These are phyloP conservation scores for Echium plantagineum DNA, from an alignment of 257 asterid species.

Conservation along the genomic window DNA sequence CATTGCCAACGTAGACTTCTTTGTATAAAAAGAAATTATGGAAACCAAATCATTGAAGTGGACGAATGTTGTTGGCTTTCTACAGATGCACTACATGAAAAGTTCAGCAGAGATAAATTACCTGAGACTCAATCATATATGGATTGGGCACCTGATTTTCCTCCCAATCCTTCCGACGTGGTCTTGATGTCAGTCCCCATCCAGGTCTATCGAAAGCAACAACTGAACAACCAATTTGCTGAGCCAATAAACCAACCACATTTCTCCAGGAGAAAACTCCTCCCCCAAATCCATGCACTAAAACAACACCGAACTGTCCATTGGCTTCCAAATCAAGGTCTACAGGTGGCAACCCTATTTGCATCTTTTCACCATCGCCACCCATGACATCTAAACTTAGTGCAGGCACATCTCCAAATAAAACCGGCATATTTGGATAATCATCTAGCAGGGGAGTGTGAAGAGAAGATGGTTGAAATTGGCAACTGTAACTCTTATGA, in stretches of 20 bases:
- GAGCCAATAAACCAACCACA: slow-evolving; percentile 56
- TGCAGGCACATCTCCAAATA: slow-evolving; percentile 57
- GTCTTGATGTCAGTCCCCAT: slow-evolving; percentile 96
- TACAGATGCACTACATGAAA: slow-evolving; percentile 5
- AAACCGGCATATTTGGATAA: slow-evolving; percentile 56
- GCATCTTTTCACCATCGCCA: slow-evolving; percentile 39
- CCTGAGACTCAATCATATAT: slow-evolving; percentile 83
- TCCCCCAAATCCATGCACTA: slow-evolving; percentile 96
- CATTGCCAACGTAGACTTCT: slow-evolving; percentile 5
- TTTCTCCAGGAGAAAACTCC: slow-evolving; percentile 95
- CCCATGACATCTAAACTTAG: slow-evolving; percentile 46
- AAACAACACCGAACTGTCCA: slow-evolving; percentile 65
- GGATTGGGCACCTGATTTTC: slow-evolving; percentile 69
- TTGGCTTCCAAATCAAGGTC: slow-evolving; percentile 42
- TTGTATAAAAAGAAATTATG: neutral
- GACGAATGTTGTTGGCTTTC: neutral
- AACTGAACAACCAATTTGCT: slow-evolving; percentile 70
- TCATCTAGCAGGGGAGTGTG: slow-evolving; percentile 56
- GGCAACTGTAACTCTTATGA: slow-evolving; percentile 74
- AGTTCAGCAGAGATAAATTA: slow-evolving; percentile 10
- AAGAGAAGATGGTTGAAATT: slow-evolving; percentile 52
- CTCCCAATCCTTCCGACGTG: slow-evolving; percentile 78
- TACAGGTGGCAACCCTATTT: slow-evolving; percentile 28
- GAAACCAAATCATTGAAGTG: neutral
- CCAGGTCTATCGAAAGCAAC: slow-evolving; percentile 95